These are phyloP conservation scores for Coprinellus micaceus DNA, from an alignment of 768 basidiomycete species.

Conservation along the genomic window DNA sequence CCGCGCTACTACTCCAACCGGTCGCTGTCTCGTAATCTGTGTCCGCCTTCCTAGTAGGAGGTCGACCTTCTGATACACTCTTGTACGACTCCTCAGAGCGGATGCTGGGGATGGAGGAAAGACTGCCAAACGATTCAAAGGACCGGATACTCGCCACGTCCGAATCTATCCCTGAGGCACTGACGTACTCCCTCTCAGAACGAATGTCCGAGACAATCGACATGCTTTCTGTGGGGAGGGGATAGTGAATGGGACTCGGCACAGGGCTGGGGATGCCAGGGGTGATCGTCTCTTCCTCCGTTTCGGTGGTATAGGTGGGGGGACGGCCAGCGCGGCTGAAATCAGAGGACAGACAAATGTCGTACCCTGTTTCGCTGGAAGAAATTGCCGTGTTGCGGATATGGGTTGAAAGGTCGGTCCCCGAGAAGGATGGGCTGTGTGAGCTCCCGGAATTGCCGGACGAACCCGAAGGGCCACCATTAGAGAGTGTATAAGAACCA, in stretches of 20 bases:
- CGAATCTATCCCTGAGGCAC: conserved; percentile 32
- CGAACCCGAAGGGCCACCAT: neutral
- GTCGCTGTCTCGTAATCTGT: conserved; percentile 52
- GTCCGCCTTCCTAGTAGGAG: conserved; percentile 22
- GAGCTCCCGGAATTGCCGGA: conserved; percentile 3
- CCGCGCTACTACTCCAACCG: conserved; percentile 35
- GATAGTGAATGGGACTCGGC: neutral
- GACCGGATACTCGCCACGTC: conserved; percentile 26
- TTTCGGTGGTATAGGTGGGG: conserved; percentile 25
- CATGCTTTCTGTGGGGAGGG: conserved; percentile 12
- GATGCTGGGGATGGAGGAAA: conserved; percentile 28
- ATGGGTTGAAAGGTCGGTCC: neutral
- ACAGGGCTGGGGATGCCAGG: conserved; percentile 20
- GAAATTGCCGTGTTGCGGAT: conserved; percentile 11
- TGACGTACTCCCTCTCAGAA: conserved; percentile 46
- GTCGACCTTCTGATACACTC: conserved; percentile 30
- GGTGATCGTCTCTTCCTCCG: conserved; percentile 28
- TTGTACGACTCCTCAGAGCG: conserved; percentile 27
- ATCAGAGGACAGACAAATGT: conserved; percentile 52
- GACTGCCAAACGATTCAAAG: conserved; percentile 23
- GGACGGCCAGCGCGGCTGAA: conserved; percentile 37
- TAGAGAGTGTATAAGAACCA: neutral
- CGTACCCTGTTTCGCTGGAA: conserved; percentile 46
- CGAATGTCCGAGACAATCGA: conserved; percentile 22
- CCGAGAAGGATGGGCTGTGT: neutral